Percentiles rank a stretch among this genome's conserved stretches.
Evolutionary conservation across 345 rosid genomes (phyloP).

Genomic region (Dovyalis caffra): DNA sequence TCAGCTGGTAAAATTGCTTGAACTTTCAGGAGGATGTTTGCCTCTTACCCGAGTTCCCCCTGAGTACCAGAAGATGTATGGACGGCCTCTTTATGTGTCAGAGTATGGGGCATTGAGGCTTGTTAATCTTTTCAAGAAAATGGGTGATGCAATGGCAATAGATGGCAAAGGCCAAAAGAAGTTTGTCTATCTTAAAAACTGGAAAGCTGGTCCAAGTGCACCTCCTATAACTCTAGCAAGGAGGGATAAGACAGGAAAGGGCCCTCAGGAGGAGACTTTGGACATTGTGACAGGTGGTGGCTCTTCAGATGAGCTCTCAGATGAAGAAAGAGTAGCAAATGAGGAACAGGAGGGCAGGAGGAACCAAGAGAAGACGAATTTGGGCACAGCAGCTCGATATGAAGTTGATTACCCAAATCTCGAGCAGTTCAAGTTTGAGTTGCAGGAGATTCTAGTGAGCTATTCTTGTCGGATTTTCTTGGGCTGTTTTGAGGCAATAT

Average conservation of each 20-base stretch:
- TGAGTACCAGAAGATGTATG: constrained; percentile 69
- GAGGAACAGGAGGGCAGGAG: constrained; percentile 42
- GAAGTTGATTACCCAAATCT: constrained; percentile 34
- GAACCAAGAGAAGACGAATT: constrained; percentile 26
- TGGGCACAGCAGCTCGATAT: constrained; percentile 22
- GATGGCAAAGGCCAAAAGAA: constrained; percentile 75
- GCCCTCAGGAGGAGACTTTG: constrained; percentile 32
- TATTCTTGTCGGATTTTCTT: constrained; percentile 67
- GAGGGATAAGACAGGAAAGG: constrained; percentile 63
- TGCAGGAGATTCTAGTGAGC: constrained; percentile 87
- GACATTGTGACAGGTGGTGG: constrained; percentile 37
- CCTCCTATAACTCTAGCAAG: constrained; percentile 45
- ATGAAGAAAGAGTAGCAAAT: constrained; percentile 49
- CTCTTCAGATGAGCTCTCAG: constrained; percentile 75
- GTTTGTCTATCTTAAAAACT: constrained; percentile 65
- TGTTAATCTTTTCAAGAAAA: constrained; percentile 81
- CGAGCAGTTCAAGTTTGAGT: constrained; percentile 71
- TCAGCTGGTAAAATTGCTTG: constrained; percentile 77
- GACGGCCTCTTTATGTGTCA: constrained; percentile 73
- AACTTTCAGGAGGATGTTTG: constrained; percentile 79
- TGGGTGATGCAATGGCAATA: constrained; percentile 62
- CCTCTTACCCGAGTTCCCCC: constrained; percentile 71
- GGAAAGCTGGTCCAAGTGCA: constrained; percentile 48
- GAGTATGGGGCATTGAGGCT: constrained; percentile 79
- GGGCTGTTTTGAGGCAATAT: constrained; percentile 76